Evolutionary conservation across 345 rosid species (phyloP), one percentile per base, ranked within the genome.

Genomic region (Triadica sebifera): DNA sequence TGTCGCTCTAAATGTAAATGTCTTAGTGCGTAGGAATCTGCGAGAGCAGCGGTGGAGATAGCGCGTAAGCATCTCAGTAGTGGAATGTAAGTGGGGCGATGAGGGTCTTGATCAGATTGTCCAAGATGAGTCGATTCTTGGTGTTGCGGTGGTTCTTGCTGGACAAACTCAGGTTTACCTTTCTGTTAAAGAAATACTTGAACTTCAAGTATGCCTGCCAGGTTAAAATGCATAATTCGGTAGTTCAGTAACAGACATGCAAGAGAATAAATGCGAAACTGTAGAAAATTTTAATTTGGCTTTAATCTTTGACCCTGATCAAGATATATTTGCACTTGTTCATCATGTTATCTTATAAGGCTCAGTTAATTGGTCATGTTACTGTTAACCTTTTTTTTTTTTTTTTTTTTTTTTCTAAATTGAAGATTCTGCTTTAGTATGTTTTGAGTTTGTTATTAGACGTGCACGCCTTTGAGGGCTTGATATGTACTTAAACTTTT

Each of bases 121-220:
- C 45, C 79, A 62, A 25, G 98, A 95, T 61, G 84, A 73, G 34
- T 91, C 94, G 1, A 80, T 92, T 59, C 77, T 84, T 65, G 98
- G 87, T 53, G 93, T 91, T 80, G 97, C 94, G 69, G 97, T 95
- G n/a, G 99, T 92, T 81, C 84, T 95, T 74, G 97, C 98, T 83
- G 98, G 90, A 50, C 97, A 91, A 82, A 73, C 79, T 75, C 95
- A 89, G 98, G 99, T 94, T 53, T 68, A 7, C 4, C 22, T 9
- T 58, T 4, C 4, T 24, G 6, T 11, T 58, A 10, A 43, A 10
- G n/a, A 29, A 29, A 29, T 29, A 29, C 34, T 29, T 29, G 34
- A 29, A 29, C 34, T 29, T 29, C 34, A 29, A 29, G 34, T 29
- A 1, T 29, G 1, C 34, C 34, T 29, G 34, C 34, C 34, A 29